These are phyloP conservation scores for Microbotryum violaceum DNA, from an alignment of 1,284 basidiomycete species.

Conservation along the genomic window DNA sequence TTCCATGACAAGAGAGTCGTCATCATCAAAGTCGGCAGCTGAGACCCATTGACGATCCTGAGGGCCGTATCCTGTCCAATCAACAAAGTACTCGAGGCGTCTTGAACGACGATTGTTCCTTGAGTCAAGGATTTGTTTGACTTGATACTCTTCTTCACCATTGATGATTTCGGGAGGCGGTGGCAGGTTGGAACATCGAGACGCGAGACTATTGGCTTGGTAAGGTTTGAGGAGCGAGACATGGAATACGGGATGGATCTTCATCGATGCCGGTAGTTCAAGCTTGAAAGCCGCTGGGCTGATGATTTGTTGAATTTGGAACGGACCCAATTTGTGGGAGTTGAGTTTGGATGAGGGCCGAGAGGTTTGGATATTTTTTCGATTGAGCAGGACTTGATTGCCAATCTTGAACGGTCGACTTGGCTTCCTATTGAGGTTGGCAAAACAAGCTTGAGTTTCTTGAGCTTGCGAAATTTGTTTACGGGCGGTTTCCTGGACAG, in stretches of 20 bases:
- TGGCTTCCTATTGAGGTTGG: neutral
- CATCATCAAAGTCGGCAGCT: too few species aligned
- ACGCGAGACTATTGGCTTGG: constrained; percentile 25
- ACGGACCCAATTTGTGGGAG: constrained; percentile 43
- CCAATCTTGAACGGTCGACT: neutral
- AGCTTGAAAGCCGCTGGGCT: constrained; percentile 35
- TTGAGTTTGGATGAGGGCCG: constrained; percentile 45
- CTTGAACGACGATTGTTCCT: neutral
- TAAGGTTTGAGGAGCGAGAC: constrained; percentile 43
- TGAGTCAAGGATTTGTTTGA: constrained; percentile 35
- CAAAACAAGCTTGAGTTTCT: neutral
- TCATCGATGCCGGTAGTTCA: constrained; percentile 37
- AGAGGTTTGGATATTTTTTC: constrained; percentile 42
- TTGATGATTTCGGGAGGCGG: constrained; percentile 36
- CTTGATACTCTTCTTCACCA: constrained; percentile 33
- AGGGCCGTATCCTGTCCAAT: constrained; percentile 6
- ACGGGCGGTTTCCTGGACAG: neutral
- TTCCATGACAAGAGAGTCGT: too few species aligned
- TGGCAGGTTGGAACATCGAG: constrained; percentile 31
- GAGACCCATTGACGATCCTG: too few species aligned
- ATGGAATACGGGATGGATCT: constrained; percentile 47
- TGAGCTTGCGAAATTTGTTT: neutral
- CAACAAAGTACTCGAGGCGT: constrained; percentile 6
- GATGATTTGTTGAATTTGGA: constrained; percentile 36
- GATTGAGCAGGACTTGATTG: neutral